Evolutionary conservation across 2,329 filamentous ascomycete species (phyloP).

Genomic region (Colletotrichum nymphaeae): DNA sequence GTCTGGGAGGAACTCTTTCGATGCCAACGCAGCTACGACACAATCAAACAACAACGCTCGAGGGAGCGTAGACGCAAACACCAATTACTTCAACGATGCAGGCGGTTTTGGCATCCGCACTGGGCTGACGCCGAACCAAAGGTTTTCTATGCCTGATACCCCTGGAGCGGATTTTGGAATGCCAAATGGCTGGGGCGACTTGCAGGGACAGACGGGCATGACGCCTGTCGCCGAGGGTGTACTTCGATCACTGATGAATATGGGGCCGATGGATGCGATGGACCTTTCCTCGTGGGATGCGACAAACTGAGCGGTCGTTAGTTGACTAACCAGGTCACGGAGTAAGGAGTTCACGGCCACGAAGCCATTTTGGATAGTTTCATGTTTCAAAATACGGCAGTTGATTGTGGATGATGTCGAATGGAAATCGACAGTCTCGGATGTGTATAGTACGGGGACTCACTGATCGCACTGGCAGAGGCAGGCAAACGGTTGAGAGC

Average conservation of each 20-base stretch:
- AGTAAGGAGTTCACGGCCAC: background rate
- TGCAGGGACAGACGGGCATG: conserved; percentile 58
- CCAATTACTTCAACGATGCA: conserved; percentile 53
- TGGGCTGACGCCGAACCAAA: conserved; percentile 47
- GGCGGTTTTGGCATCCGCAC: conserved; percentile 51
- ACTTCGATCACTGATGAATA: conserved; percentile 66
- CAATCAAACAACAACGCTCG: conserved; percentile 53
- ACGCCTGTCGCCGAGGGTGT: conserved; percentile 68
- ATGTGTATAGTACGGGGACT: background rate
- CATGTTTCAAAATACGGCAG: background rate
- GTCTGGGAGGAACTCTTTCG: conserved; percentile 60
- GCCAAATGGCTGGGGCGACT: conserved; percentile 56
- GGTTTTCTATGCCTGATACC: conserved; percentile 50
- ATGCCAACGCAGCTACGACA: conserved; percentile 61
- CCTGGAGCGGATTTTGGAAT: conserved; percentile 55
- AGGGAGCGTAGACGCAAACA: conserved; percentile 50
- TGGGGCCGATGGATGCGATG: conserved; percentile 71
- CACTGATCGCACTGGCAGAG: background rate
- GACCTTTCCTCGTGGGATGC: conserved; percentile 63
- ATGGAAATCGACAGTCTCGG: background rate
- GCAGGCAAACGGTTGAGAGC: background rate
- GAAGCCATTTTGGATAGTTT: background rate
- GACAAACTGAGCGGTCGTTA: conserved; percentile 30
- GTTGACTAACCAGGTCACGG: background rate
- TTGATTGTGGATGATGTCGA: background rate